These are phyloP conservation scores for Mollisia scopiformis DNA, from an alignment of 2,329 filamentous ascomycete genomes.

Conservation along the genomic window DNA sequence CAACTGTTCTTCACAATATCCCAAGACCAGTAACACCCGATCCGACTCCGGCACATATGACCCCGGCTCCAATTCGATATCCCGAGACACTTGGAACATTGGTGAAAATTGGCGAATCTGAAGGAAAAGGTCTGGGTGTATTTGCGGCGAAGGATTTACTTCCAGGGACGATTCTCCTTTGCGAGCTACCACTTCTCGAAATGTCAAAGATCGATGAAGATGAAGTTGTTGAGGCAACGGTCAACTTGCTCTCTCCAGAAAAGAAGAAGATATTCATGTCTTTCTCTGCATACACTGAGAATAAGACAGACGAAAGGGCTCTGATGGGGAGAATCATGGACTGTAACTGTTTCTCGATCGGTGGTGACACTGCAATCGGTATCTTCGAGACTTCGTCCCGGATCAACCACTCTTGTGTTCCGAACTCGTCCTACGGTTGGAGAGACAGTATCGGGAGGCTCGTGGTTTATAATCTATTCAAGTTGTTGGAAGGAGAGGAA, in stretches of 20 bases:
- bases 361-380: slow-evolving; percentile 20
- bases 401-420: slow-evolving; percentile 30
- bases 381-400: slow-evolving; percentile 28
- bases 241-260: slow-evolving; percentile 21
- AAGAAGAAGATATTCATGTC: slow-evolving; percentile 17
- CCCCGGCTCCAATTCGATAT: slow-evolving; percentile 15
- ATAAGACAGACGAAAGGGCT: slow-evolving; percentile 20
- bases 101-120: slow-evolving; percentile 22
- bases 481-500: slow-evolving; percentile 30
- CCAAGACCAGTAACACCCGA: slow-evolving; percentile 2
- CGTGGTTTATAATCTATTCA: slow-evolving; percentile 27
- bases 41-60: not conserved
- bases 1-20: no score
- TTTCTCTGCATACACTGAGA: slow-evolving; percentile 17
- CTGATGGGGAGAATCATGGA: slow-evolving; percentile 26
- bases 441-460: slow-evolving; percentile 23
- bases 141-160: slow-evolving; percentile 27
- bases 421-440: slow-evolving; percentile 29
- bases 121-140: slow-evolving; percentile 27
- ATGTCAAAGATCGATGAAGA: slow-evolving; percentile 22
- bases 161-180: slow-evolving; percentile 23
- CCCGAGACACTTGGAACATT: slow-evolving; percentile 28
- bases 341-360: slow-evolving; percentile 29
- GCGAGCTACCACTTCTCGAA: slow-evolving; percentile 27
- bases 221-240: slow-evolving; percentile 17